These are phyloP conservation scores for Neofusicoccum ribis DNA, from an alignment of 2,329 filamentous ascomycete genomes.

Conservation along the genomic window DNA sequence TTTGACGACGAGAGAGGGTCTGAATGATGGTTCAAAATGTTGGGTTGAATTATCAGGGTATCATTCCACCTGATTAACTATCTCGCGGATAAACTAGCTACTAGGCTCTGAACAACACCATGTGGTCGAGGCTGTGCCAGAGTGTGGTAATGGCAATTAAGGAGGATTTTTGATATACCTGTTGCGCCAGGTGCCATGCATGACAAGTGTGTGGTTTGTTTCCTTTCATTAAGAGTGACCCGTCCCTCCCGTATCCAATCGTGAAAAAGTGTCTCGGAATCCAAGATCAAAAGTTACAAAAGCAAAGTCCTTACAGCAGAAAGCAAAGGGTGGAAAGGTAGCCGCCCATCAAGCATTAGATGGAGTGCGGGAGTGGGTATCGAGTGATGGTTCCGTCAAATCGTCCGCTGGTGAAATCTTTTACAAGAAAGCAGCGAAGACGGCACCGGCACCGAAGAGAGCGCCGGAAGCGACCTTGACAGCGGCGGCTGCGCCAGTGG, in stretches of 20 bases:
- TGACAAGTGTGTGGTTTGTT: neutral
- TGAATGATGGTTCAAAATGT: neutral
- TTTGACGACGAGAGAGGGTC: neutral
- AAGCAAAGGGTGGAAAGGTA: neutral
- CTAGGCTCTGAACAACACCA: neutral
- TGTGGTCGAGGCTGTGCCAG: neutral
- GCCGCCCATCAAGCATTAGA: neutral
- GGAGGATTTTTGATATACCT: conserved; percentile 14
- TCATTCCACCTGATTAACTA: conserved; percentile 17
- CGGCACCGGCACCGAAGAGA: conserved; percentile 20
- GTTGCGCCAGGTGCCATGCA: conserved; percentile 18
- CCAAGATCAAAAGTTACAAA: neutral
- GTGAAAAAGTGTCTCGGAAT: neutral
- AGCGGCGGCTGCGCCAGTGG: conserved; percentile 18
- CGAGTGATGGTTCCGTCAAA: conserved; percentile 2
- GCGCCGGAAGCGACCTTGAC: conserved; percentile 20
- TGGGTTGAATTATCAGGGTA: conserved; percentile 10
- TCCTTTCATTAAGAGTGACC: conserved; percentile 10
- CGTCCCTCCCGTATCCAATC: conserved; percentile 11
- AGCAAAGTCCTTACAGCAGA: conserved; percentile 8
- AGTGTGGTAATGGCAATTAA: neutral
- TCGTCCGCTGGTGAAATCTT: neutral
- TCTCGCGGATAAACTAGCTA: conserved; percentile 6
- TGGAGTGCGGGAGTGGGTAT: neutral
- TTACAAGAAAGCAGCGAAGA: conserved; percentile 21